Evolutionary conservation across 2,329 filamentous ascomycete species (phyloP).

Genomic region (Helotiales sp.): DNA sequence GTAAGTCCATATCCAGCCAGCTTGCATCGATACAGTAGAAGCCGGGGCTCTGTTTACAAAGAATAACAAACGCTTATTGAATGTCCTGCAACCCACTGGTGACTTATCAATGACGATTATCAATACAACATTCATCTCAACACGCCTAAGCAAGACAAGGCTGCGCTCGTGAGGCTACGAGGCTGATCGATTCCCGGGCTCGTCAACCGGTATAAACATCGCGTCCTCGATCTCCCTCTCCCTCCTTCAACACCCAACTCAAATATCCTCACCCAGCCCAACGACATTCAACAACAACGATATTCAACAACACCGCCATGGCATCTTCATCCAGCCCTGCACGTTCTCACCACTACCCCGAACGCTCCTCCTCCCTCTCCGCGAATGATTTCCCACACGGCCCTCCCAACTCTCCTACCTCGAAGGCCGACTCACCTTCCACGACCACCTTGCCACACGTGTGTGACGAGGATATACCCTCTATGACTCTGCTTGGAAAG

Average conservation of each 20-base stretch:
- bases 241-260: background rate
- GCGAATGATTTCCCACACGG: constrained; percentile 1
- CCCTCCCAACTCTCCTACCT: background rate
- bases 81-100: background rate
- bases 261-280: background rate
- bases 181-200: background rate
- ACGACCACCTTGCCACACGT: background rate
- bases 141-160: background rate
- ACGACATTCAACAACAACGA: background rate
- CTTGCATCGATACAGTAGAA: too few relatives aligned
- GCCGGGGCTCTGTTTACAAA: too few relatives aligned
- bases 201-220: too few relatives aligned
- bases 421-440: background rate
- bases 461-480: background rate
- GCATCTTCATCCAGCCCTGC: too few relatives aligned
- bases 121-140: too few relatives aligned
- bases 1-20: too few relatives aligned
- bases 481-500: background rate
- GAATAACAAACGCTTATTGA: background rate
- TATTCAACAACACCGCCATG: background rate
- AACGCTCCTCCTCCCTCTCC: background rate
- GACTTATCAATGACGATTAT: background rate
- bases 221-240: background rate
- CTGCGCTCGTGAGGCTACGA: background rate
- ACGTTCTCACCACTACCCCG: background rate